Evolutionary conservation across 140 eudicot species (phyloP).

Genomic region (Erigeron philadelphicus): DNA sequence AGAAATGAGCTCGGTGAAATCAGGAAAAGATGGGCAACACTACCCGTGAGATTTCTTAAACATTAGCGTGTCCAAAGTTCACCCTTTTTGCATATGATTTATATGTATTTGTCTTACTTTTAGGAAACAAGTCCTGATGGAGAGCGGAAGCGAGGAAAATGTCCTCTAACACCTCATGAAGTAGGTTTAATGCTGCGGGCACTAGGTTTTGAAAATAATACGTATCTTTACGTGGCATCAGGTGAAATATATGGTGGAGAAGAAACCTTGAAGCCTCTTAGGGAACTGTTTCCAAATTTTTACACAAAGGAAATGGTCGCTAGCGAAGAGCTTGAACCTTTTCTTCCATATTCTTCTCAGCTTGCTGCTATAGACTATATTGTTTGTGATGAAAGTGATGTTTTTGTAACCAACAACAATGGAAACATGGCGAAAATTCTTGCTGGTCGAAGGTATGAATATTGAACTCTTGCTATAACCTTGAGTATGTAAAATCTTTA

Average conservation of each 20-base stretch:
- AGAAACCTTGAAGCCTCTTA: slow-evolving; percentile 73
- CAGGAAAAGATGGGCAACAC: slow-evolving; percentile 91
- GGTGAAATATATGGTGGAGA: slow-evolving; percentile 99
- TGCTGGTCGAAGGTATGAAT: slow-evolving; percentile 80
- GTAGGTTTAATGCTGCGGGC: slow-evolving; percentile 93
- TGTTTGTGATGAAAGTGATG: slow-evolving; percentile 92
- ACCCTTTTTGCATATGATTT: neutral
- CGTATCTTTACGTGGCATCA: slow-evolving; percentile 86
- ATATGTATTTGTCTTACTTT: neutral
- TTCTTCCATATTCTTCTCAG: slow-evolving; percentile 89
- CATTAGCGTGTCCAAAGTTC: neutral
- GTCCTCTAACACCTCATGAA: slow-evolving; percentile 96
- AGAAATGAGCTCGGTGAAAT: slow-evolving; percentile 87
- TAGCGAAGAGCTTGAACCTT: slow-evolving; percentile 57
- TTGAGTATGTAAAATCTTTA: neutral
- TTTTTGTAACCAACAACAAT: slow-evolving; percentile 83
- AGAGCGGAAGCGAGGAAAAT: slow-evolving; percentile 88
- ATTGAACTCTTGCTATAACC: neutral
- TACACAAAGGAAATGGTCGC: slow-evolving; percentile 92
- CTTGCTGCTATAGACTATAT: slow-evolving; percentile 93
- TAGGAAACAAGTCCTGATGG: slow-evolving; percentile 87
- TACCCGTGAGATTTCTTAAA: slow-evolving; percentile 59
- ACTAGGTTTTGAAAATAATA: slow-evolving; percentile 72
- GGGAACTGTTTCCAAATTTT: slow-evolving; percentile 85
- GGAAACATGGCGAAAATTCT: slow-evolving; percentile 98